Percentiles rank a stretch among this genome's conserved stretches.
These are phyloP conservation scores for Fusarium bulbicola DNA, from an alignment of 2,329 filamentous ascomycete genomes.

Conservation along the genomic window DNA sequence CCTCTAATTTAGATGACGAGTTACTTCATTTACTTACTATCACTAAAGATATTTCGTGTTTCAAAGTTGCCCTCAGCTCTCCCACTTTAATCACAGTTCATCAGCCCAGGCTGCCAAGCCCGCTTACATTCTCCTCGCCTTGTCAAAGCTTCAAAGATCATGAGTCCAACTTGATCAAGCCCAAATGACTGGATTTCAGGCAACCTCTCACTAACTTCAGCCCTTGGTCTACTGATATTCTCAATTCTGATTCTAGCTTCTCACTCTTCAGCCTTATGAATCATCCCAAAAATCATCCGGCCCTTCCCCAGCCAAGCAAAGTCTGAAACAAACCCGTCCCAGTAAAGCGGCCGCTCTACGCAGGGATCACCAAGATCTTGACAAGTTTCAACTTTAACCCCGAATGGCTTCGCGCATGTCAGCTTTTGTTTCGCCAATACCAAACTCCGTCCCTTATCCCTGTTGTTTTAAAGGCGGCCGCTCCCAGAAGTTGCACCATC, in stretches of 20 bases:
- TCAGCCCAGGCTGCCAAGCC: background rate
- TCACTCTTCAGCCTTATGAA: background rate
- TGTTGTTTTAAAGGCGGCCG: conserved; percentile 29
- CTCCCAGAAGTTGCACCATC: conserved; percentile 16
- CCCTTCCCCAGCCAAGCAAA: background rate
- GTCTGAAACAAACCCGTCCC: conserved; percentile 18
- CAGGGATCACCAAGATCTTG: conserved; percentile 30
- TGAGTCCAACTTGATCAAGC: background rate
- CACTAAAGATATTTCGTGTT: conserved; percentile 4
- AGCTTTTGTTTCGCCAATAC: conserved; percentile 28
- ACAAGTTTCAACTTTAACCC: background rate
- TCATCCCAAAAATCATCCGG: background rate
- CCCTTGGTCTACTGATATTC: background rate
- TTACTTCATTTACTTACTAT: background rate
- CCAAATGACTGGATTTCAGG: background rate
- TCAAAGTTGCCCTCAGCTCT: conserved; percentile 9
- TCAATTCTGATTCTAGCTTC: rapidly evolving
- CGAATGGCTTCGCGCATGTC: conserved; percentile 14
- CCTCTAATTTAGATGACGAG: background rate
- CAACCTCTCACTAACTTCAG: background rate
- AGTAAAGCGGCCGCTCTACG: conserved; percentile 14
- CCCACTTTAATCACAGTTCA: background rate
- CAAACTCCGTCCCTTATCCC: conserved; percentile 2
- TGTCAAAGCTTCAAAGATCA: background rate
- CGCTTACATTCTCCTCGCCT: background rate